Base-by-base conservation (phyloP, 192 early-diverging fungal species). In the Phycomyces blakesleeanus region DNA sequence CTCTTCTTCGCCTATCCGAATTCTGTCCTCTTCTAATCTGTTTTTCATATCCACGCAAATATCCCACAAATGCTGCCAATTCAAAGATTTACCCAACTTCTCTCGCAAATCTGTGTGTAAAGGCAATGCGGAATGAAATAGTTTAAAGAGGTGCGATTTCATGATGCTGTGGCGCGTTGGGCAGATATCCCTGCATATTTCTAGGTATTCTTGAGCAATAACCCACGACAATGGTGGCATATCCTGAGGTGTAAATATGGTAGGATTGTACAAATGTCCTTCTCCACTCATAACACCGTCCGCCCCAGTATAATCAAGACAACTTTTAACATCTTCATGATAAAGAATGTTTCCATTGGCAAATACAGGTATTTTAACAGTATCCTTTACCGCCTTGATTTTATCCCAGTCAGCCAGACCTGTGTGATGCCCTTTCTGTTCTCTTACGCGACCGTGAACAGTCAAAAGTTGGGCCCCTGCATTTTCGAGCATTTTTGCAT, bases 281-380 rank as follows among this genome's bases (percentile, higher is more conserved):
- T 92, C 91, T 12, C 93, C 96, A 2, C 90, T 85, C 97, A 99
- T 99, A 52, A 98, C 90, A 24, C 95, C 97, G 59, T 91, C 95
- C 22, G 83, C 90, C 8, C 91, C 91, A 10, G 96, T 99, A 15
- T 73, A 67, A 10, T 88, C 83, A 0, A 98, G 55, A 56, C 95
- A 97, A 0, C 82, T 68, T 51, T 90, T 81, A 37, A 97, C 78
- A 59, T 99, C 96, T 75, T 98, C 92, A 25, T 78, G 76, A 69
- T 97, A 98, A 24, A 96, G 77, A 51, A 99, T 96, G 64, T 99
- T 97, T 22, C 97, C 97, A 64, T 99, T 99, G 56, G 95, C 95
- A 77, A 98, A 84, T 5, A 99, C 94, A 0, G 97, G 97, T 1
- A 99, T 93, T 5, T 66, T 78, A 10, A 95, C 84, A 3, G 89